Base-by-base conservation (phyloP, 2,329 filamentous ascomycete species). In the Cercospora sp. region DNA sequence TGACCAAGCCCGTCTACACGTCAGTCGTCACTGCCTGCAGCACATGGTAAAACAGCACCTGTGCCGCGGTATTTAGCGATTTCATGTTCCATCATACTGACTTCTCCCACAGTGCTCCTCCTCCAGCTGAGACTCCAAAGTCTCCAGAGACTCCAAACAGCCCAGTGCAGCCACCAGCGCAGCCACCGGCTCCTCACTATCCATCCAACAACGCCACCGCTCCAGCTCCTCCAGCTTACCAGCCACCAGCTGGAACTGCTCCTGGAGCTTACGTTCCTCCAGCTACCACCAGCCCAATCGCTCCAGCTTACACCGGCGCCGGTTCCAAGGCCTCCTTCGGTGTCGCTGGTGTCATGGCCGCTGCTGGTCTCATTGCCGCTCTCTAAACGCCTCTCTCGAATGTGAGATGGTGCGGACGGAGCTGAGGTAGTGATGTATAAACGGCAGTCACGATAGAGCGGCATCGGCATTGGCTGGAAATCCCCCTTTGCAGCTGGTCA, bases 1-100 rank as follows among this genome's bases (percentile, higher is more conserved):
- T 73, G 55, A 72, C 69, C 64, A 69, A 68, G 71, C 71, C 71
- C 66, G 69, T 65, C 45, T 69, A 71, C 69, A 65, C 71, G 67
- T 73, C 71, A 67, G 71, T 71, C 30, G 66, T 71, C 66, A 68
- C 71, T 60, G 31, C 48, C 20, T 71, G 68, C 69, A 66, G 64
- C 60, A 73, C 71, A 65, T 73, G 71, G 69, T 71, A 73, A 68
- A 42, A 65, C 63, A 58, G 62, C 51, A 69, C 64, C 36, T 59
- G 66, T 68, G 62, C 57, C 36, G 30, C 28, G 18, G 28, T 36
- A 36, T 18, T 26, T 63, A 55, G 23, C 28, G 5, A 16, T 12
- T 10, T 33, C 12, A 57, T 62, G 10, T 18, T 3, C 26, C 0
- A 4, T 26, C 36, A 16, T 42, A 45, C 67, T 69, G 60, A 69